Evolutionary conservation across 2,329 filamentous ascomycete species (phyloP), one percentile per base, ranked within the genome.

Genomic region (Pseudogymnoascus sp.): DNA sequence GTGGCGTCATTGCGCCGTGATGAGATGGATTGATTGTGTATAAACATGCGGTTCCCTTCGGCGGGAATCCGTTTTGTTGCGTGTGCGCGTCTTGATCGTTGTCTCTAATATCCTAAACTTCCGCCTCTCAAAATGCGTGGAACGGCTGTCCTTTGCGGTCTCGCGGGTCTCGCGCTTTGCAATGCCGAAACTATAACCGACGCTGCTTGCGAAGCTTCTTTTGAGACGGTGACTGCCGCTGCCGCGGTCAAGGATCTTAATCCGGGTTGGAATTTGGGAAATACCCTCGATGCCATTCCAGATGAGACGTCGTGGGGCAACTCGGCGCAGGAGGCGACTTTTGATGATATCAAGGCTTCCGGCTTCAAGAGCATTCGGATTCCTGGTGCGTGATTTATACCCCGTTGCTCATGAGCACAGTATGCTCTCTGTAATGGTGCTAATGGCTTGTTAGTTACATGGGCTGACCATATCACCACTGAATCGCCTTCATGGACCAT

Each of bases 251-350:
- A 76, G 4, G 77, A 75, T 8, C 74, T 84, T 42, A 81, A 81
- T 60, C 80, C 82, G 0, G 83, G 83, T 7, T 86, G 83, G 83
- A 86, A 86, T 66, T 68, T 85, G 8, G 84, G 83, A 9, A 86
- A 86, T 63, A 84, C 82, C 0, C 76, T 86, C 31, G 84, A 86
- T 69, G 82, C 82, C 1, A 72, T 78, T 7, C 79, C 82, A 4
- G 75, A 79, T 60, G 84, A 87, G 69, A 82, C 81, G 4, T 81
- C 78, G 2, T 87, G 83, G 83, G 83, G 83, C 67, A 86, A 86
- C 64, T 75, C 78, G 0, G 77, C 80, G 0, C 82, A 84, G 0
- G 74, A 78, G 5, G 70, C 71, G 1, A 84, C 82, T 0, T 83
- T 87, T 64, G 76, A 81, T 47, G 74, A 79, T 61, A 76, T 83